Conservation (phyloP, 2,329 filamentous ascomycete species). For the Cercospora sp. region DNA sequence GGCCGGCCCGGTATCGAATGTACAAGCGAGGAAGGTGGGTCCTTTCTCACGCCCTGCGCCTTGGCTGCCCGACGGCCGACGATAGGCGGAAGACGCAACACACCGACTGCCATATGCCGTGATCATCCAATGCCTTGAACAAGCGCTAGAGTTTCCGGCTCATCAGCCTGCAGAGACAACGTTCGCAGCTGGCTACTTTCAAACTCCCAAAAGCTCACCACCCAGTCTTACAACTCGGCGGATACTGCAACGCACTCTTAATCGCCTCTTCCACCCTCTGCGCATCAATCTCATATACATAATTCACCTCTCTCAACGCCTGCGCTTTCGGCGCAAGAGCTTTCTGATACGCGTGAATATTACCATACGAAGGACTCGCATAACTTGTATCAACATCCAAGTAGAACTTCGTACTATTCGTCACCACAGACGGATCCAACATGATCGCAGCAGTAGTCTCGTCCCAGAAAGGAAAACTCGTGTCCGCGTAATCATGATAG, state of each 20-base stretch:
- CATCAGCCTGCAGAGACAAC: not conserved
- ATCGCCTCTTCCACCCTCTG: constrained; percentile 41
- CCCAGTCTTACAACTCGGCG: constrained; percentile 19
- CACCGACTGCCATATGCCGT: not conserved
- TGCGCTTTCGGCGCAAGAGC: constrained; percentile 40
- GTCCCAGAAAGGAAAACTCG: constrained; percentile 49
- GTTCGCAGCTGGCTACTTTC: not conserved
- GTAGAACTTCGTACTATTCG: constrained; percentile 44
- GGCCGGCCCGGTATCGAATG: not conserved
- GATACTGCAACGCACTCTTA: constrained; percentile 41
- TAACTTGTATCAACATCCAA: constrained; percentile 48
- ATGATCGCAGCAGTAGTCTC: constrained; percentile 49
- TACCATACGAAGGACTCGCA: constrained; percentile 45
- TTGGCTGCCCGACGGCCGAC: constrained; percentile 11
- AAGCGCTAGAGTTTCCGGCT: not conserved
- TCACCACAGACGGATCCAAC: constrained; percentile 42
- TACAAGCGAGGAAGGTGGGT: constrained; percentile 2
- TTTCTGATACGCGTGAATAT: constrained; percentile 48
- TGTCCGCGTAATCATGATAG: constrained; percentile 43
- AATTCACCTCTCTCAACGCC: constrained; percentile 44
- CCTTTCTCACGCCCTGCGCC: not conserved
- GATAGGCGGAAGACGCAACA: constrained; percentile 3
- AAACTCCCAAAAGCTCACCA: not conserved
- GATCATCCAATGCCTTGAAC: not conserved
- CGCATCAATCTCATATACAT: constrained; percentile 43